phyloP scores from a whole-genome alignment of 352 stramenopile species.

The Globisporangium nunn region DNA sequence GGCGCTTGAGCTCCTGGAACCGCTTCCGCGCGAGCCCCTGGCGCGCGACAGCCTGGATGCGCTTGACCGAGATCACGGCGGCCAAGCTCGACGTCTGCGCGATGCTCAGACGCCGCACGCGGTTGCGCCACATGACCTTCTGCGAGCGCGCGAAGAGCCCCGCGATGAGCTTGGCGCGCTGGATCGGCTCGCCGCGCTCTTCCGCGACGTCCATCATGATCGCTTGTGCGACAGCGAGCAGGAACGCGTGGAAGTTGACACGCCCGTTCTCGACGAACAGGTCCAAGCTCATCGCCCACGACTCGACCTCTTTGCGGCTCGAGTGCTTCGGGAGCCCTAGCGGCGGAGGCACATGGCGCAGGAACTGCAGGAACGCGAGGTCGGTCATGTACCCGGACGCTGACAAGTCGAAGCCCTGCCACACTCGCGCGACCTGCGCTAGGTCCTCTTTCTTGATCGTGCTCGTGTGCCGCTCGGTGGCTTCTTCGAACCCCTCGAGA shows the following conservation, averaged over 20 bases:
- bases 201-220: conserved; percentile 24
- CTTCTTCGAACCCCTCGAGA: conserved; percentile 69
- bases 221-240: conserved; percentile 22
- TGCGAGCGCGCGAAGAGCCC: conserved; percentile 29
- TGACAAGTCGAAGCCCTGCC: conserved; percentile 30
- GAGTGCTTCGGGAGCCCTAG: conserved; percentile 23
- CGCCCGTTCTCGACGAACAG: conserved; percentile 23
- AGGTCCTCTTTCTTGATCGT: conserved; percentile 34
- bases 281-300: conserved; percentile 24
- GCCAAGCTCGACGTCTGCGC: conserved; percentile 15
- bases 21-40: conserved; percentile 17
- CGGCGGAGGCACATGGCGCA: conserved; percentile 28
- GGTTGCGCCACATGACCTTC: conserved; percentile 14
- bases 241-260: conserved; percentile 31
- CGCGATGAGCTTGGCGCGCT: conserved; percentile 9
- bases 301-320: conserved; percentile 22
- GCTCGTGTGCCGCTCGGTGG: conserved; percentile 29
- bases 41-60: conserved; percentile 27
- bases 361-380: conserved; percentile 32
- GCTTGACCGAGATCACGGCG: conserved; percentile 26
- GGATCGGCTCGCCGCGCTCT: conserved; percentile 24
- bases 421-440: conserved; percentile 16
- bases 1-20: conserved; percentile 16
- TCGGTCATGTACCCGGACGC: conserved; percentile 26
- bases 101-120: conserved; percentile 11